phyloP scores from a whole-genome alignment of 1,139 yeast genomes.

The Sugiyamaella xylanicola region DNA sequence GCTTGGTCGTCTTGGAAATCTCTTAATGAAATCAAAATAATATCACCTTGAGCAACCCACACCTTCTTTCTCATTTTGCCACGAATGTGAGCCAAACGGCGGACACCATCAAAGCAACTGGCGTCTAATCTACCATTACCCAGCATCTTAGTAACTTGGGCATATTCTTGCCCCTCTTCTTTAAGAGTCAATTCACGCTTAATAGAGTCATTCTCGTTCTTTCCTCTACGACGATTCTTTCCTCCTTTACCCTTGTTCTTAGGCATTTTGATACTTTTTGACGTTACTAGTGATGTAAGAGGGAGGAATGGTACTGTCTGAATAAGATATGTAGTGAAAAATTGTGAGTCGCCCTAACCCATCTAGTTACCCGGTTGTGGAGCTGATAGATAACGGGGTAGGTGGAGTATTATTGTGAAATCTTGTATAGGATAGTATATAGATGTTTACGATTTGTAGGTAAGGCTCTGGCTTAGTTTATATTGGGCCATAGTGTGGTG shows the following conservation, averaged over 20 bases:
- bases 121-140: conserved; percentile 98
- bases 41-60: conserved; percentile 99
- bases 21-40: conserved; percentile 90
- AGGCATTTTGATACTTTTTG: conserved; percentile 47
- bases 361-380: not conserved
- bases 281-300: not conserved
- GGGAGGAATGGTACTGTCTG: not conserved
- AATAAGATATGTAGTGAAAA: conserved; percentile 1
- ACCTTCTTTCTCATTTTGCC: conserved; percentile 99
- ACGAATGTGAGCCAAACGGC: conserved; percentile 96
- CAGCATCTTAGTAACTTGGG: conserved; percentile 96
- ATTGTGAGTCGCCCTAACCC: conserved; percentile 14
- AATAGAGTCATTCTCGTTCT: conserved; percentile 88
- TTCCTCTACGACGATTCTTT: conserved; percentile 97
- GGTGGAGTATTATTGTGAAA: too few relatives aligned
- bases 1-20: conserved; percentile 98
- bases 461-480: too few relatives aligned
- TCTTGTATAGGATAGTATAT: too few relatives aligned
- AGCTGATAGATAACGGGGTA: too few relatives aligned
- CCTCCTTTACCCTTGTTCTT: conserved; percentile 57
- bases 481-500: too few relatives aligned
- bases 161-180: conserved; percentile 98
- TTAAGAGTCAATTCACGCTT: conserved; percentile 90
- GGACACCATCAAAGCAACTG: conserved; percentile 87
- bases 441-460: too few relatives aligned